These are phyloP conservation scores for Xylaria sp. DNA, from an alignment of 2,329 filamentous ascomycete genomes.

Conservation along the genomic window DNA sequence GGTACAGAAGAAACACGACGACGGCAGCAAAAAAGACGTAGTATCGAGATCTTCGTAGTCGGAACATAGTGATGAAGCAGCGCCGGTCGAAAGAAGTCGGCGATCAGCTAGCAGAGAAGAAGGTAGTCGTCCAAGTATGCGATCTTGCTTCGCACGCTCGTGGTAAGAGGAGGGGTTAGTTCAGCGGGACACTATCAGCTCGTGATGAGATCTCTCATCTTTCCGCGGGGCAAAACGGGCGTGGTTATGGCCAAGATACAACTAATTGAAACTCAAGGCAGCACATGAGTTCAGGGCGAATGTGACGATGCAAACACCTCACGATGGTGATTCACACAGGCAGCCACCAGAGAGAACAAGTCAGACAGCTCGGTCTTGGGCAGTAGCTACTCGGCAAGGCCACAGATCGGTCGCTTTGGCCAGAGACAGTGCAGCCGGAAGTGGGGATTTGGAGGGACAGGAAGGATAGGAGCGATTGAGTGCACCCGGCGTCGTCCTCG, in stretches of 20 bases:
- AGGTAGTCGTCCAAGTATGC: conserved; percentile 1
- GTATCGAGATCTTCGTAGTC: conserved; percentile 30
- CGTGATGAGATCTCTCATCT: conserved; percentile 12
- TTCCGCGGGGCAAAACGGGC: not conserved
- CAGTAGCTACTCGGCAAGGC: conserved; percentile 1
- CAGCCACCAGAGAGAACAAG: not conserved
- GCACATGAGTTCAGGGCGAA: not conserved
- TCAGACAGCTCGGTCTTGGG: conserved; percentile 6
- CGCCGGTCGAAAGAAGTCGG: not conserved
- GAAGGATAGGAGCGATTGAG: not conserved
- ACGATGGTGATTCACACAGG: not conserved
- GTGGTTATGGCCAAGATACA: conserved; percentile 7
- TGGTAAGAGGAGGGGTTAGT: not conserved
- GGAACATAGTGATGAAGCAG: conserved; percentile 23
- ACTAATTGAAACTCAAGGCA: not conserved
- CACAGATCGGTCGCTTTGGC: not conserved
- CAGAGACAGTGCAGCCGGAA: not conserved
- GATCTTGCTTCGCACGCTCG: conserved; percentile 6
- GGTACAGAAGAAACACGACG: conserved; percentile 27
- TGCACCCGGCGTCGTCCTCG: not conserved
- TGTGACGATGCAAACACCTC: not conserved
- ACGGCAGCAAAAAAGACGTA: conserved; percentile 28
- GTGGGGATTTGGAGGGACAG: not conserved
- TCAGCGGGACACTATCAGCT: conserved; percentile 8
- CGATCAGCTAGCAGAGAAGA: not conserved